Base-by-base conservation (phyloP, 1,284 basidiomycete species). In the Stygiomarasmius scandens region DNA sequence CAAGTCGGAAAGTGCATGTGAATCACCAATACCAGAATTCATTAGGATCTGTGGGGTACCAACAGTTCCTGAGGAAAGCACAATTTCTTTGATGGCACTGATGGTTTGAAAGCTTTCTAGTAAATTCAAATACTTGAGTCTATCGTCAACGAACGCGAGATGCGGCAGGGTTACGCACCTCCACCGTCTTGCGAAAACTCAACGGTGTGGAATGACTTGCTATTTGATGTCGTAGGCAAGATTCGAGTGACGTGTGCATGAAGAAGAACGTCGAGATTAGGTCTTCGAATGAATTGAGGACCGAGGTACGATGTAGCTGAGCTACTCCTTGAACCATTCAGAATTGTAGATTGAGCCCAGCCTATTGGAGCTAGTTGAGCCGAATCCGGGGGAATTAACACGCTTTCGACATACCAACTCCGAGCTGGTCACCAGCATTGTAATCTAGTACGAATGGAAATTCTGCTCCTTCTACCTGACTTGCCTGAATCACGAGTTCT, bases 361-460 rank as follows among this genome's bases (percentile, higher is more conserved):
- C 60, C 63, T 65, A n/a, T n/a, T n/a, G n/a, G n/a, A n/a, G n/a
- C n/a, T n/a, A n/a, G n/a, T n/a, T n/a, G n/a, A n/a, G n/a, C n/a
- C n/a, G n/a, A 34, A 34, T 34, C 8, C 8, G 14, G 32, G 32
- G 32, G 8, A 34, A 14, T 34, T 14, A n/a, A n/a, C n/a, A n/a
- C n/a, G n/a, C n/a, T n/a, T n/a, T n/a, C n/a, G n/a, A 45, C 64
- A n/a, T 24, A 74, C 72, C 67, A 36, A 73, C 52, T 23, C 74
- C 74, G 9, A 74, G 55, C 1, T 67, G 66, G 44, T 64, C 59
- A 8, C 74, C 75, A 14, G 66, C 66, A 47, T 75, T 76, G 59
- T 65, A 64, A 49, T 77, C 75, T 8, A 62, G 24, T 49, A 69
- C 73, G 62, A 67, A 76, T 1, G 66, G 65, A 54, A 69, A 71